Conservation (phyloP, 805 yeast species). For the Ogataea saltuana region DNA sequence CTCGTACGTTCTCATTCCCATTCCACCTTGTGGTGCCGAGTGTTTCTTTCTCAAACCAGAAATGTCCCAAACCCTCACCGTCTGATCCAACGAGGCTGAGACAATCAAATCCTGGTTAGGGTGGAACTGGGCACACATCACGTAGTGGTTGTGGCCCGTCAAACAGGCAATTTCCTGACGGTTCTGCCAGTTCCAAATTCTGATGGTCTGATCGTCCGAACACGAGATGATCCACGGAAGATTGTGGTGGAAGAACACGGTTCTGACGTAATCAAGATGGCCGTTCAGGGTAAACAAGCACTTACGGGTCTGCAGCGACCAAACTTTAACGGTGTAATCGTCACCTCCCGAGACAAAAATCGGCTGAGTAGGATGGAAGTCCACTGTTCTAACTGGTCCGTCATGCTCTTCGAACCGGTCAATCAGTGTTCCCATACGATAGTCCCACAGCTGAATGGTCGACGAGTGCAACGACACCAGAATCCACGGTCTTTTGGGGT, state of each 20-base stretch:
- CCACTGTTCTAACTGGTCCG: slow-evolving; percentile 95
- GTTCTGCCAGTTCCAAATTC: slow-evolving; percentile 99
- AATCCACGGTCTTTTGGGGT: slow-evolving; percentile 94
- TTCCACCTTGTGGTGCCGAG: slow-evolving; percentile 61
- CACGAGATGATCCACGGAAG: slow-evolving; percentile 96
- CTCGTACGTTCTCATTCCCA: slow-evolving; percentile 44
- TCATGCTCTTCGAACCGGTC: slow-evolving; percentile 98
- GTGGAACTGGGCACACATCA: slow-evolving; percentile 97
- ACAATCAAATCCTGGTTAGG: slow-evolving; percentile 93
- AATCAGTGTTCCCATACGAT: slow-evolving; percentile 96
- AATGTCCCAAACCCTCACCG: slow-evolving; percentile 99
- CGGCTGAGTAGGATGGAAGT: slow-evolving; percentile 98
- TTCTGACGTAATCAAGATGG: slow-evolving; percentile 93
- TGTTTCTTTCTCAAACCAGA: slow-evolving; percentile 92
- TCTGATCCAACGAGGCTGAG: slow-evolving; percentile 94
- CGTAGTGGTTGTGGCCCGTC: slow-evolving; percentile 98
- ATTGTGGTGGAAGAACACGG: slow-evolving; percentile 92
- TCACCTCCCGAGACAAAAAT: slow-evolving; percentile 97
- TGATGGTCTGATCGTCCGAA: slow-evolving; percentile 96
- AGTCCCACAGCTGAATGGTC: slow-evolving; percentile 99
- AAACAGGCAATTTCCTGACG: slow-evolving; percentile 95
- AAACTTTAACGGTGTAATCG: slow-evolving; percentile 90
- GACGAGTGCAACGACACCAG: slow-evolving; percentile 92
- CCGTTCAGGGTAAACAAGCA: slow-evolving; percentile 90
- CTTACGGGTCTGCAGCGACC: slow-evolving; percentile 91